These are phyloP conservation scores for Paramecium pentaurelia DNA, from an alignment of 73 alveolate genomes.

Conservation along the genomic window DNA sequence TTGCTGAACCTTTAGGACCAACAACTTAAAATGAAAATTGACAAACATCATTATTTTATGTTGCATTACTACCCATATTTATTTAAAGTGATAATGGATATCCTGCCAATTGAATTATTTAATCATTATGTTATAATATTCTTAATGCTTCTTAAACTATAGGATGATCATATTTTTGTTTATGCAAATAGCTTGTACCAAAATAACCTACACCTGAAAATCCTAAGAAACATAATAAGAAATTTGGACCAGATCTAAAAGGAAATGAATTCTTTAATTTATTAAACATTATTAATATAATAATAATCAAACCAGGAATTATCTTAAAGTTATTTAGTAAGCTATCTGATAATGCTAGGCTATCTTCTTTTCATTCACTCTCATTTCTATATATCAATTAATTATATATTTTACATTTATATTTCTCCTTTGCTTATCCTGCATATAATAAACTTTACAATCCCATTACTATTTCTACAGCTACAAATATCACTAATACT, in stretches of 20 bases:
- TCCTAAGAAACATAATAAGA: background rate
- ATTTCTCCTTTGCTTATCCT: background rate
- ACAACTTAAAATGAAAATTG: background rate
- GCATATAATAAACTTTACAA: background rate
- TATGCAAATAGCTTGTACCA: background rate
- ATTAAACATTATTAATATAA: background rate
- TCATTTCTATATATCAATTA: background rate
- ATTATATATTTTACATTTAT: background rate
- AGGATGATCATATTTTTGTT: constrained; percentile 36
- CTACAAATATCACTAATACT: background rate
- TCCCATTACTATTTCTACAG: background rate
- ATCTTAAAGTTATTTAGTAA: background rate
- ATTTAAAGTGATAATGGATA: background rate
- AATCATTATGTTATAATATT: constrained; percentile 1
- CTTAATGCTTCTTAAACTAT: constrained; percentile 22
- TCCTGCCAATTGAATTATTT: constrained; percentile 24
- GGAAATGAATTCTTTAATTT: constrained; percentile 6
- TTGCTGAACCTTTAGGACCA: constrained; percentile 44
- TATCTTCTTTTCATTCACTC: background rate
- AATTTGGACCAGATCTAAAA: background rate
- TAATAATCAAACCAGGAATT: background rate
- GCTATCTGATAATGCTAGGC: background rate
- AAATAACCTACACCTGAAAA: constrained; percentile 19
- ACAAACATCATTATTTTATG: background rate
- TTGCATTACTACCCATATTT: background rate